Evolutionary conservation across 1,139 yeast species (phyloP).

Genomic region (Yamadazyma mexicana): DNA sequence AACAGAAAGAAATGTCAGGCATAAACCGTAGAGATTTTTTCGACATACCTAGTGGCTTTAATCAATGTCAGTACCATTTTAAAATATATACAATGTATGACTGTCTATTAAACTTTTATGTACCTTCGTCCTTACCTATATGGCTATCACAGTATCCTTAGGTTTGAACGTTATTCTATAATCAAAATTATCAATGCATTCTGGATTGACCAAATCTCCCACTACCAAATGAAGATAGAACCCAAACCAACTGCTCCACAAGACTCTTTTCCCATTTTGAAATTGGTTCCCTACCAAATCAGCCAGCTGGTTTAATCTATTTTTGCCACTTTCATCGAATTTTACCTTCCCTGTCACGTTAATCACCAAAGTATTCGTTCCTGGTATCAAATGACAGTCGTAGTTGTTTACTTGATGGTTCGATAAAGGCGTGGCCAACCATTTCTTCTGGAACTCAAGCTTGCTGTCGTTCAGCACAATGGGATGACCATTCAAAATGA

Average conservation of each 20-base stretch:
- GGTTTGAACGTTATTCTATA: slow-evolving; percentile 69
- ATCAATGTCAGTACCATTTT: too few species aligned
- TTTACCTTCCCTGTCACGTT: slow-evolving; percentile 64
- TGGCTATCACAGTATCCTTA: slow-evolving; percentile 46
- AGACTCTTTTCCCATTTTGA: slow-evolving; percentile 24
- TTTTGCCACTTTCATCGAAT: slow-evolving; percentile 73
- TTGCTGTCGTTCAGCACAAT: slow-evolving; percentile 51
- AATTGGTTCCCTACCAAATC: slow-evolving; percentile 24
- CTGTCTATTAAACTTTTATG: not conserved
- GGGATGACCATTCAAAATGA: slow-evolving; percentile 68
- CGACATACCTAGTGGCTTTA: not conserved
- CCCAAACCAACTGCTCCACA: slow-evolving; percentile 74
- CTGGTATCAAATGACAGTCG: slow-evolving; percentile 74
- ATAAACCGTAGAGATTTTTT: not conserved
- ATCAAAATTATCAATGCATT: slow-evolving; percentile 57
- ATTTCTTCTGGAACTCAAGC: slow-evolving; percentile 59
- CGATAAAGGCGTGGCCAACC: slow-evolving; percentile 62
- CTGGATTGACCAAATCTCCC: slow-evolving; percentile 42
- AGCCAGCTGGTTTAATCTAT: slow-evolving; percentile 61
- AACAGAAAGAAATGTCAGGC: not conserved
- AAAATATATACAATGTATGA: too few species aligned
- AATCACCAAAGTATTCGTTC: slow-evolving; percentile 55
- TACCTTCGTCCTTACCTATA: slow-evolving; percentile 3
- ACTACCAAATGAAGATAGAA: slow-evolving; percentile 57
- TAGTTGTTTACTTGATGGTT: slow-evolving; percentile 62